Percentiles rank a stretch among this genome's conserved stretches.
Conservation (phyloP, 2,329 filamentous ascomycete species). For the Talaromyces piceae region DNA sequence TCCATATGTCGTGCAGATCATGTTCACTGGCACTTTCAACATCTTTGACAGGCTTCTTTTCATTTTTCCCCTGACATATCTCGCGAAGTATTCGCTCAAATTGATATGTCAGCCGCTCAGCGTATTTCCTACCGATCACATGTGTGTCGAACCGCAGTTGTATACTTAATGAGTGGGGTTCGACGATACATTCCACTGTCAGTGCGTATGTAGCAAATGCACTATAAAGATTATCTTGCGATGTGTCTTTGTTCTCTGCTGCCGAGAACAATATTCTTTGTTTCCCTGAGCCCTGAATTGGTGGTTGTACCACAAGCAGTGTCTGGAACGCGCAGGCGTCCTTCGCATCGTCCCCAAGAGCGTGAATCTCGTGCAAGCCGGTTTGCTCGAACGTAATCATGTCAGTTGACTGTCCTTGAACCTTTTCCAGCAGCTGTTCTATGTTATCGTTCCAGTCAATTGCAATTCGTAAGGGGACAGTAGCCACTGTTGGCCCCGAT, state of each 20-base stretch:
- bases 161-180: background rate
- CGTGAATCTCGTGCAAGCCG: constrained; percentile 39
- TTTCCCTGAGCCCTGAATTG: background rate
- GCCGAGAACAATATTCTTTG: background rate
- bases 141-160: constrained; percentile 6
- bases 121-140: constrained; percentile 3
- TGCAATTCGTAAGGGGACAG: constrained; percentile 19
- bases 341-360: constrained; percentile 38
- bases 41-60: background rate
- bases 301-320: constrained; percentile 26
- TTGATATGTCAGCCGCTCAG: background rate
- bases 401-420: constrained; percentile 46
- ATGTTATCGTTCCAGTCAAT: constrained; percentile 27
- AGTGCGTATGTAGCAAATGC: background rate
- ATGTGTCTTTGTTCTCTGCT: background rate
- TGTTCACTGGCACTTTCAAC: background rate
- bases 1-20: constrained; percentile 24
- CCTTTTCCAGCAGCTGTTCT: constrained; percentile 43
- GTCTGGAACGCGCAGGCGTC: constrained; percentile 33
- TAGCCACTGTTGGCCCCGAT: constrained; percentile 22
- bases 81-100: constrained; percentile 4
- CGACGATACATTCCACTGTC: background rate
- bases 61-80: background rate
- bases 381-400: constrained; percentile 55
- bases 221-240: background rate